Percentiles rank a stretch among this genome's conserved stretches.
phyloP scores from a whole-genome alignment of 441 rosid species.

The Geranium incanum region DNA sequence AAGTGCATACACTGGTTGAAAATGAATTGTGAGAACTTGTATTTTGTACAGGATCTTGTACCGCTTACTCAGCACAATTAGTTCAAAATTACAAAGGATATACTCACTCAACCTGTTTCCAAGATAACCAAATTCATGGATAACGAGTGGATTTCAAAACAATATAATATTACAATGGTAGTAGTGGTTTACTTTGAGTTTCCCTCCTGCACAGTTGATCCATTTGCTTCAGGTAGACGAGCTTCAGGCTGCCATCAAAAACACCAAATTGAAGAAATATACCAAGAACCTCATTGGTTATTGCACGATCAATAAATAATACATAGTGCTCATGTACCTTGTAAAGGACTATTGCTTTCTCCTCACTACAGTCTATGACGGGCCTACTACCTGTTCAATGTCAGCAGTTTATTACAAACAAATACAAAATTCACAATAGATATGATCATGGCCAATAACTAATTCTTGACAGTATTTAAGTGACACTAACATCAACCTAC shows the following conservation, averaged over 20 bases:
- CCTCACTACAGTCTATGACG: constrained; percentile 43
- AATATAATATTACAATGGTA: constrained; percentile 3
- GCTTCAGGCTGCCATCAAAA: constrained; percentile 58
- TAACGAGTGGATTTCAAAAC: constrained; percentile 6
- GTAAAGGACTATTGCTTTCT: constrained; percentile 87
- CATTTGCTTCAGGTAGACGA: constrained; percentile 50
- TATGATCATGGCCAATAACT: neutral
- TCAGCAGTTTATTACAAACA: constrained; percentile 6
- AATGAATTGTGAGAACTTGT: constrained; percentile 4
- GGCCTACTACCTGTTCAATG: constrained; percentile 49
- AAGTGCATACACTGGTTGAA: constrained; percentile 9
- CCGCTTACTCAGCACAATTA: neutral
- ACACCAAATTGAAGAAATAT: constrained; percentile 14
- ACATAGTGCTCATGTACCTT: constrained; percentile 36
- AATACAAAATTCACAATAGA: neutral
- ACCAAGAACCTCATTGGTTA: constrained; percentile 6
- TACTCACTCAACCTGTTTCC: neutral
- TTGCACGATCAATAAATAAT: constrained; percentile 16
- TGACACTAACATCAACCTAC: neutral
- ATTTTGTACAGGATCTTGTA: constrained; percentile 9
- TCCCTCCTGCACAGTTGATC: constrained; percentile 39
- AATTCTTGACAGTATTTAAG: neutral
- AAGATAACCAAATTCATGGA: neutral
- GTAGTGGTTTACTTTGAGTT: constrained; percentile 56
- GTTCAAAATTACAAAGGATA: constrained; percentile 3